Percentiles rank a stretch among this genome's conserved stretches.
phyloP scores from a whole-genome alignment of 805 yeast species.

The Candida insectorum region DNA sequence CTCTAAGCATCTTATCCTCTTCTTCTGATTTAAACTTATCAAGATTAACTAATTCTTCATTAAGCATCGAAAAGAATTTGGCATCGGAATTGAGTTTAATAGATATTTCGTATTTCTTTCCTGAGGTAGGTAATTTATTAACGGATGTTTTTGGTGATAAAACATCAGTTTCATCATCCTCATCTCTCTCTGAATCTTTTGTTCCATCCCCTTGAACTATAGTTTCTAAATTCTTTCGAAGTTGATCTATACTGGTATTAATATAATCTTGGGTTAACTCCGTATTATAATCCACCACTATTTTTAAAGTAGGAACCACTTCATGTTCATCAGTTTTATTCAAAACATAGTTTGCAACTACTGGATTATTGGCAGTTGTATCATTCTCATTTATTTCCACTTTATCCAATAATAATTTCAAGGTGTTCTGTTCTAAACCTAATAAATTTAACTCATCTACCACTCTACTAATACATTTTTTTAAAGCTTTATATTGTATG shows the following conservation, averaged over 20 bases:
- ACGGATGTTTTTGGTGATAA: slow-evolving; percentile 6
- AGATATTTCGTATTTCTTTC: slow-evolving; percentile 29
- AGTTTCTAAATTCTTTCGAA: slow-evolving; percentile 9
- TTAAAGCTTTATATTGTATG: slow-evolving; percentile 67
- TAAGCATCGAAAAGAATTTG: slow-evolving; percentile 56
- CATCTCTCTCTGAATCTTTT: slow-evolving; percentile 4
- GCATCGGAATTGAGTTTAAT: slow-evolving; percentile 53
- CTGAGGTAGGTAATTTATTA: slow-evolving; percentile 1
- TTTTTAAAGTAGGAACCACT: slow-evolving; percentile 37
- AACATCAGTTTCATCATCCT: slow-evolving; percentile 1
- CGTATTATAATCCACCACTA: slow-evolving; percentile 27
- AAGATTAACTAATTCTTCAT: slow-evolving; percentile 50
- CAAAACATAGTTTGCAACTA: slow-evolving; percentile 41
- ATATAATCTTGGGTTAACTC: slow-evolving; percentile 30
- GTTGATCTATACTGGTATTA: slow-evolving; percentile 7
- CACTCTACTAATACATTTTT: slow-evolving; percentile 62
- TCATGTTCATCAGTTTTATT: slow-evolving; percentile 22
- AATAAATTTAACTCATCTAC: slow-evolving; percentile 58
- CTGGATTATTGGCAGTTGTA: slow-evolving; percentile 33
- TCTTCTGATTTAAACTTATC: slow-evolving; percentile 41
- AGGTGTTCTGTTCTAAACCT: slow-evolving; percentile 51
- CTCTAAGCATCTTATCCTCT: slow-evolving; percentile 38
- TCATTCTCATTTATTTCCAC: slow-evolving; percentile 33
- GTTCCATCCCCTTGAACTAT: slow-evolving; percentile 10
- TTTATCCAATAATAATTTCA: slow-evolving; percentile 31